Evolutionary conservation across 192 early-diverging fungal species (phyloP), one percentile per base, ranked within the genome.

Genomic region (Spizellomyces sp.): DNA sequence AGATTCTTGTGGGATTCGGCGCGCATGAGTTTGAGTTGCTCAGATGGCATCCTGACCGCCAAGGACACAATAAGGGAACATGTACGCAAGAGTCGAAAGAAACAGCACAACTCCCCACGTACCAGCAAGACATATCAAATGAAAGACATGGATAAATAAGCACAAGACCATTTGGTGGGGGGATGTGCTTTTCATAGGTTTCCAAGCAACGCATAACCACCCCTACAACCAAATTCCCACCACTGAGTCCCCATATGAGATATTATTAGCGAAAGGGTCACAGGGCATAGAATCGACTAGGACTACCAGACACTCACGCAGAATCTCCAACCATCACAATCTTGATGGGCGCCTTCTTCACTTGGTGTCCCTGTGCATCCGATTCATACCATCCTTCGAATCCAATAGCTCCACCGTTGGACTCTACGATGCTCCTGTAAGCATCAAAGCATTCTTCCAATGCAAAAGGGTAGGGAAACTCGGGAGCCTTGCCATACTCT

Each of bases 401-500:
- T 8, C 96, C 96, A 48, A 99, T 81, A 36, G 83, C 83, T 10
- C 75, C 84, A 36, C 94, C 96, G 62, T 89, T 90, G 55, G 87
- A 89, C 66, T 90, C 88, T 1, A 90, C 79, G 27, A 99, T 84
- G 22, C 74, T 69, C 5, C 81, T 64, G 80, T 96, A 98, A 14
- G 92, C 85, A 69, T 94, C 95, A 79, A 93, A 96, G 74, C 93
- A 95, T 73, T 98, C 93, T 62, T 96, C 89, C 21, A 96, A 74
- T 0, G 90, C 93, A 58, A 86, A 92, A 1, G 96, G 96, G 71
- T 93, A 99, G n/a, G 96, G 96, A 60, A 86, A 87, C 77, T 97
- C 96, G 45, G 95, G 96, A 7, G 94, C 93, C 77, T 98, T 98
- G 60, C 91, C 93, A 64, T 98, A 98, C 70, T 98, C 88, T 54